phyloP scores from a whole-genome alignment of 768 basidiomycete species.

The Neoboletus magnificus region DNA sequence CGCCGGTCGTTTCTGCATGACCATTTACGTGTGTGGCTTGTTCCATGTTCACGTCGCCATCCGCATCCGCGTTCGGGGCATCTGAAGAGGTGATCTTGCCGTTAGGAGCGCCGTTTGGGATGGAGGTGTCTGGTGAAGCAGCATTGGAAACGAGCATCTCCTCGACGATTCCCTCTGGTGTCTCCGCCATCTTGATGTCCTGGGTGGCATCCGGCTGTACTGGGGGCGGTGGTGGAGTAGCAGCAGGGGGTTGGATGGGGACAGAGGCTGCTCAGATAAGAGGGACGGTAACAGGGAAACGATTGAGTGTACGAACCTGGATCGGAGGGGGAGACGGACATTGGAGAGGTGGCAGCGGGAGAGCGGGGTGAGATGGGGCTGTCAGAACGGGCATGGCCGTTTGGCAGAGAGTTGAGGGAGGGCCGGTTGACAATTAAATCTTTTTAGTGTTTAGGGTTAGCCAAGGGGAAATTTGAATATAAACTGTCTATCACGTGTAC shows the following conservation, averaged over 20 bases:
- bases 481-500: constrained; percentile 39
- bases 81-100: constrained; percentile 35
- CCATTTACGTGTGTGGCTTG: constrained; percentile 25
- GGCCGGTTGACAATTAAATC: constrained; percentile 21
- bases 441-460: constrained; percentile 37
- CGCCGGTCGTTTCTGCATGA: constrained; percentile 8
- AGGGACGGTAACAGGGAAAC: constrained; percentile 22
- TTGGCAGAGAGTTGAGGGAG: constrained; percentile 47
- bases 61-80: constrained; percentile 17
- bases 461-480: constrained; percentile 31
- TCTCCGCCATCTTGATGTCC: constrained; percentile 56
- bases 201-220: constrained; percentile 43
- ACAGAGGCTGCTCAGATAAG: constrained; percentile 39
- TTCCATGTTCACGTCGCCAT: constrained; percentile 34
- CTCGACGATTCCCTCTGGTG: constrained; percentile 17
- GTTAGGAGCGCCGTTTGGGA: constrained; percentile 9
- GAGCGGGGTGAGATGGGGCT: constrained; percentile 44
- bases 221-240: constrained; percentile 46
- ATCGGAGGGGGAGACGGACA: constrained; percentile 47
- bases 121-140: constrained; percentile 9
- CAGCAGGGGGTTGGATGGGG: constrained; percentile 42
- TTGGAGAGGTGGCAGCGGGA: constrained; percentile 31
- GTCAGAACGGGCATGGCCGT: constrained; percentile 66
- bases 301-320: constrained; percentile 42
- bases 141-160: constrained; percentile 11